Evolutionary conservation across 2,329 filamentous ascomycete species (phyloP).

Genomic region (Beauveria sp.): DNA sequence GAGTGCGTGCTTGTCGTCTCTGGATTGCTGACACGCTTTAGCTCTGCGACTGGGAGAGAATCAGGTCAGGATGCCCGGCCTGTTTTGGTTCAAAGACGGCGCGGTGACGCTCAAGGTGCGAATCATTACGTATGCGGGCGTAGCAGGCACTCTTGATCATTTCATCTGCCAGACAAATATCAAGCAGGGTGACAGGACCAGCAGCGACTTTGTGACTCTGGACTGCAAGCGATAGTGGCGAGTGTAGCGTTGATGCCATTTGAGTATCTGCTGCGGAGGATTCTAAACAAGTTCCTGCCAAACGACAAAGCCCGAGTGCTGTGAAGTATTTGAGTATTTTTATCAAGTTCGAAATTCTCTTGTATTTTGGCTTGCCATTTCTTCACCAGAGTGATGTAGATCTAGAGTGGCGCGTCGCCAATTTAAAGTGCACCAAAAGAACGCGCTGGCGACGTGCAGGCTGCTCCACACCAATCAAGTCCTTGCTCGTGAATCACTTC

Average conservation of each 20-base stretch:
- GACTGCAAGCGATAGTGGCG: neutral
- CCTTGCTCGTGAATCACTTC: neutral
- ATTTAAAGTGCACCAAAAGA: slow-evolving; percentile 5
- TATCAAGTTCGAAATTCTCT: neutral
- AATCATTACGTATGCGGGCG: slow-evolving; percentile 4
- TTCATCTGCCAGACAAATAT: slow-evolving; percentile 3
- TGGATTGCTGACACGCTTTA: neutral
- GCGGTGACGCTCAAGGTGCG: neutral
- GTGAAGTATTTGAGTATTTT: neutral
- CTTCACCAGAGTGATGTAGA: neutral
- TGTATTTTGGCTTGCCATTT: no score
- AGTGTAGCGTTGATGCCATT: neutral
- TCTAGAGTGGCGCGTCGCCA: slow-evolving; percentile 2
- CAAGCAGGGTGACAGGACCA: slow-evolving; percentile 5
- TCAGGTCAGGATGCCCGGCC: neutral
- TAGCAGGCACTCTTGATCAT: slow-evolving; percentile 2
- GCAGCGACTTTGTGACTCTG: slow-evolving; percentile 1
- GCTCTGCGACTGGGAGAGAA: slow-evolving; percentile 3
- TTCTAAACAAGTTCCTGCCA: neutral
- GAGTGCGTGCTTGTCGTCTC: no score
- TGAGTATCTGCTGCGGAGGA: neutral
- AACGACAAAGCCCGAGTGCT: no score
- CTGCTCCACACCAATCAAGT: neutral
- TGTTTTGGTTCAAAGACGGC: neutral
- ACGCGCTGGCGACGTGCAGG: neutral